These are phyloP conservation scores for Fusarium sarcochroum DNA, from an alignment of 2,329 filamentous ascomycete genomes.

Conservation along the genomic window DNA sequence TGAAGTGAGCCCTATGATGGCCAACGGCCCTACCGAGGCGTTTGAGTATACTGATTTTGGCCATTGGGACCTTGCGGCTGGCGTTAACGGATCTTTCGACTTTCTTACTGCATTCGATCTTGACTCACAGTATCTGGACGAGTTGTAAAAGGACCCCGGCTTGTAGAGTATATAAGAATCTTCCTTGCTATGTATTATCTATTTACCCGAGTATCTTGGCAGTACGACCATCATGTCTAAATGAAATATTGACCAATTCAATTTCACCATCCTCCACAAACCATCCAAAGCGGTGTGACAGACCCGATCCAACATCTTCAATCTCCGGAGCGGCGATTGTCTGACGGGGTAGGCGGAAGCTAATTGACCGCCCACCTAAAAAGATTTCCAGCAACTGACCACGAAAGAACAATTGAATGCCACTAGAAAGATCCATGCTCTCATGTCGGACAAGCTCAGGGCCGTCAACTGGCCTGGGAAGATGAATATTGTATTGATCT, in stretches of 20 bases:
- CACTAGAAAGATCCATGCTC: conserved; percentile 43
- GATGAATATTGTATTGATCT: conserved; percentile 53
- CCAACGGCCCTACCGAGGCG: conserved; percentile 45
- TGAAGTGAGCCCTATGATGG: conserved; percentile 49
- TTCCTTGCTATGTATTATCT: no score
- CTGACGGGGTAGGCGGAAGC: conserved; percentile 47
- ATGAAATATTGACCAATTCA: conserved; percentile 30
- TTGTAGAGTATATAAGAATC: no score
- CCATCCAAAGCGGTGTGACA: conserved; percentile 36
- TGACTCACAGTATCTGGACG: no score
- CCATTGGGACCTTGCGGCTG: conserved; percentile 52
- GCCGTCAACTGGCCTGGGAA: conserved; percentile 52
- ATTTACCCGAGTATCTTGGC: no score
- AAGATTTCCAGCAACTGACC: conserved; percentile 50
- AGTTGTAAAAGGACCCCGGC: no score
- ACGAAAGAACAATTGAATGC: conserved; percentile 46
- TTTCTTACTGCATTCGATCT: no score
- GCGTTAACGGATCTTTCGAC: conserved; percentile 1
- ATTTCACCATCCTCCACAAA: conserved; percentile 50
- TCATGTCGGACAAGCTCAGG: conserved; percentile 54
- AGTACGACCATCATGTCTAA: no score
- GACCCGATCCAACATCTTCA: conserved; percentile 20
- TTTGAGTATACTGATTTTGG: conserved; percentile 54
- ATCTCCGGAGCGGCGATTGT: conserved; percentile 13
- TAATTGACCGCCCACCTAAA: conserved; percentile 49